Evolutionary conservation across 768 basidiomycete genomes (phyloP), one percentile per base, ranked within the genome.

Genomic region (Rhodotorula paludigena): DNA sequence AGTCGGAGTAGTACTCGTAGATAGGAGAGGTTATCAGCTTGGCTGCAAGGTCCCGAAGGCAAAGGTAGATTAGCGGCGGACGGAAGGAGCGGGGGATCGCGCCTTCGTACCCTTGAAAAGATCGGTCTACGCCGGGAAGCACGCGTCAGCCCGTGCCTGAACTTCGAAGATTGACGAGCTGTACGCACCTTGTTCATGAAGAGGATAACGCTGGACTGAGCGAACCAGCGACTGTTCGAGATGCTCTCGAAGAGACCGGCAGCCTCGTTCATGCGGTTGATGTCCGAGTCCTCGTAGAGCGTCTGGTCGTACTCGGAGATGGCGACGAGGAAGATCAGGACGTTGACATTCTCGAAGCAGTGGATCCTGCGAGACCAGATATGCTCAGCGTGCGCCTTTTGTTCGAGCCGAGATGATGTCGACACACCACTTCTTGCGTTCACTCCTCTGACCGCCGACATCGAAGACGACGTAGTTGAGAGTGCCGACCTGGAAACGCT

Each of bases 231-330:
- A 42, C 91, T 92, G 76, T 97, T 97, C 80, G 92, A 94, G 82
- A 97, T 97, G 56, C 91, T 93, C 79, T 98, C 94, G 78, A 97
- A 98, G 60, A 97, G 86, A 0, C 92, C 92, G 48, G 97, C 80
- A 0, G 92, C 90, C 78, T 97, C 94, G 82, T 96, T 89, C 91
- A 99, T 96, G 73, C 92, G 92, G 80, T 97, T 97, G 55, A 76
- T 70, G 51, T 71, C 71, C 38, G 74, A 73, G 62, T 76, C 75
- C 47, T 74, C 68, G 63, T 68, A 67, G 82, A 93, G 90, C 77
- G 94, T 92, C 79, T 97, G 92, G 78, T 96, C 94, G 78, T 96
- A 99, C 82, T 99, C 92, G 81, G 88, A 90, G 79, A 98, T 82
- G 76, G 86, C 86, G 73, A 96, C 93, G 68, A 97, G 80, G 82